Conservation (phyloP, 768 basidiomycete genomes). For the Sarcomyxa edulis region DNA sequence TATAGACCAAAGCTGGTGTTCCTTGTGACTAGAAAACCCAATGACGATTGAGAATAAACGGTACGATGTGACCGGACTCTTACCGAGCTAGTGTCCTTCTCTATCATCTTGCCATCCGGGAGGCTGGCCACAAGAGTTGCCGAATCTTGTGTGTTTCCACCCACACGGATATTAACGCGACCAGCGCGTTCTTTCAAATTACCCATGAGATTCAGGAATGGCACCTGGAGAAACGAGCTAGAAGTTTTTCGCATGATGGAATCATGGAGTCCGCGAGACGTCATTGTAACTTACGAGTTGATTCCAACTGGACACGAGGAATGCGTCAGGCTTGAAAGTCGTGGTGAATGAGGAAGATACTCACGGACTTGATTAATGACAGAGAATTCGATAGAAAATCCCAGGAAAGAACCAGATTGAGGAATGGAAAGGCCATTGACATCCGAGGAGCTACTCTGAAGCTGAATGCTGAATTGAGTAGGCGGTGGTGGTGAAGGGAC, state of each 20-base stretch:
- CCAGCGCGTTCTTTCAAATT: constrained; percentile 66
- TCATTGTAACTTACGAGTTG: not conserved
- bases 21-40: constrained; percentile 19
- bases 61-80: constrained; percentile 33
- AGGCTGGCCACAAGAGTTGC: constrained; percentile 47
- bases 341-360: constrained; percentile 17
- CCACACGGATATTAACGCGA: constrained; percentile 59
- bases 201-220: constrained; percentile 54
- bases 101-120: constrained; percentile 40
- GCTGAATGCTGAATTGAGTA: constrained; percentile 37
- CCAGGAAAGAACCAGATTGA: constrained; percentile 54
- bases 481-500: constrained; percentile 38
- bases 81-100: constrained; percentile 35
- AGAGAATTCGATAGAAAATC: constrained; percentile 75
- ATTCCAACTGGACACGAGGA: not conserved
- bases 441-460: constrained; percentile 27
- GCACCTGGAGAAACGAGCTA: constrained; percentile 6
- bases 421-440: constrained; percentile 32
- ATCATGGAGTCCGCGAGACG: not conserved
- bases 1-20: constrained; percentile 65
- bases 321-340: too few relatives aligned
- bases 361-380: constrained; percentile 60
- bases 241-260: not conserved
- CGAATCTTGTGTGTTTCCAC: constrained; percentile 78
- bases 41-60: not conserved